Evolutionary conservation across 2,329 filamentous ascomycete species (phyloP).

Genomic region (Talaromyces atroroseus): DNA sequence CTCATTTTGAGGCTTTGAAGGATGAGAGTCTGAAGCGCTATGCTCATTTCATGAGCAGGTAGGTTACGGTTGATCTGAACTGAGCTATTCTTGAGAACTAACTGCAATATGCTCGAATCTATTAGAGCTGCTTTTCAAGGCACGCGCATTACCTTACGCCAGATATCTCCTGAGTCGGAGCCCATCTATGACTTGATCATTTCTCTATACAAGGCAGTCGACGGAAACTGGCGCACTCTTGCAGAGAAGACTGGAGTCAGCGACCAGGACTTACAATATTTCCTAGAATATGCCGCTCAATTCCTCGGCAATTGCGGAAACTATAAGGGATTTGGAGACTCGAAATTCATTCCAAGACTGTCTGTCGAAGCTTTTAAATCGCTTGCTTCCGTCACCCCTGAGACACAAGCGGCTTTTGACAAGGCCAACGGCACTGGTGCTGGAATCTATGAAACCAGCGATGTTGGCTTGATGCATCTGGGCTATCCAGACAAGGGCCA

Average conservation of each 20-base stretch:
- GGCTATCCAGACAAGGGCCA: constrained; percentile 71
- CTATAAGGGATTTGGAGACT: constrained; percentile 82
- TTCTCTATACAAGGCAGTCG: constrained; percentile 59
- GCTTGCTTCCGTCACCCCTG: constrained; percentile 55
- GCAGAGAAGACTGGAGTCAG: constrained; percentile 60
- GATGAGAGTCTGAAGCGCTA: constrained; percentile 70
- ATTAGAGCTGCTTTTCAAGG: constrained; percentile 69
- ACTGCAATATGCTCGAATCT: constrained; percentile 8
- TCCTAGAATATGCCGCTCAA: constrained; percentile 71
- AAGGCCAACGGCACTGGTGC: constrained; percentile 55
- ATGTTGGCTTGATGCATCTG: constrained; percentile 64
- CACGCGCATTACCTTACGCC: constrained; percentile 70
- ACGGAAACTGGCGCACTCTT: constrained; percentile 66
- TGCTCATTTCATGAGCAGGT: constrained; percentile 83
- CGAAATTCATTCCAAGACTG: constrained; percentile 74
- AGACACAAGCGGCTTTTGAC: constrained; percentile 60
- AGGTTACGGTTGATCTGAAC: constrained; percentile 24
- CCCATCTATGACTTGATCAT: constrained; percentile 77
- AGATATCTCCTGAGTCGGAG: constrained; percentile 77
- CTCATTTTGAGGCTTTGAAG: constrained; percentile 70
- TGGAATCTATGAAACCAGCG: constrained; percentile 64
- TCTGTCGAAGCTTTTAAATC: constrained; percentile 58
- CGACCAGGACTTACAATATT: constrained; percentile 59
- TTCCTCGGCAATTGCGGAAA: constrained; percentile 78
- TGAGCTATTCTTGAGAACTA: constrained; percentile 1